These are phyloP conservation scores for Colletotrichum shisoi DNA, from an alignment of 2,329 filamentous ascomycete genomes.

Conservation along the genomic window DNA sequence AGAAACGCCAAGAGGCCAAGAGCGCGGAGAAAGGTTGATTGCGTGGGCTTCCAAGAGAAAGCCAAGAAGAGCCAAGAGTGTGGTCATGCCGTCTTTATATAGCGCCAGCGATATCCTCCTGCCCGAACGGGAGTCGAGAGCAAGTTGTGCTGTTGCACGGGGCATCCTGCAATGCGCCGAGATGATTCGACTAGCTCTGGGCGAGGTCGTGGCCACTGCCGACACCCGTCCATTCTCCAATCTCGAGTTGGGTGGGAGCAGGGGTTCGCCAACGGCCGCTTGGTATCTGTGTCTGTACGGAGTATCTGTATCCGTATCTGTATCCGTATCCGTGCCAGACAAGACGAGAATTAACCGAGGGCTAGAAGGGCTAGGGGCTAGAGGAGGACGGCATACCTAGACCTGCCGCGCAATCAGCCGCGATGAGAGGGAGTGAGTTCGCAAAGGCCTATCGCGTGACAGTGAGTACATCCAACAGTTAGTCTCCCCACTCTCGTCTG, in stretches of 20 bases:
- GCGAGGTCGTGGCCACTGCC: conserved; percentile 22
- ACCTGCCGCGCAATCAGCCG: conserved; percentile 15
- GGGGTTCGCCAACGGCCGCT: conserved; percentile 29
- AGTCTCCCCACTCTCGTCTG: neutral
- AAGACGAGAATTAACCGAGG: conserved; percentile 5
- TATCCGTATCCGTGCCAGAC: no score
- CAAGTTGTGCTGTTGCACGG: neutral
- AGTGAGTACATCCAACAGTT: neutral
- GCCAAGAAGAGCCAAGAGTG: conserved; percentile 37
- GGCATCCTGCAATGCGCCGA: neutral
- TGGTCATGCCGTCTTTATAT: conserved; percentile 32
- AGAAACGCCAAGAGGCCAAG: conserved; percentile 24
- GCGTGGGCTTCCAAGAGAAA: conserved; percentile 28
- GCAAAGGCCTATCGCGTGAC: neutral
- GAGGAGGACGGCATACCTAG: neutral
- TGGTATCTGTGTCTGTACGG: neutral
- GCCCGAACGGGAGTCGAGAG: conserved; percentile 23
- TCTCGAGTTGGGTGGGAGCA: conserved; percentile 13
- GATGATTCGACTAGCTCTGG: conserved; percentile 29
- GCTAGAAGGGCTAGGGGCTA: neutral
- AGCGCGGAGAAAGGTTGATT: conserved; percentile 19
- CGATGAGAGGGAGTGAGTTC: neutral
- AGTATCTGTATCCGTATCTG: no score
- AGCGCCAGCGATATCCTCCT: conserved; percentile 31
- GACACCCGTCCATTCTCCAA: conserved; percentile 5